Conservation (phyloP, 352 stramenopile genomes). For the Pythium biforme region DNA sequence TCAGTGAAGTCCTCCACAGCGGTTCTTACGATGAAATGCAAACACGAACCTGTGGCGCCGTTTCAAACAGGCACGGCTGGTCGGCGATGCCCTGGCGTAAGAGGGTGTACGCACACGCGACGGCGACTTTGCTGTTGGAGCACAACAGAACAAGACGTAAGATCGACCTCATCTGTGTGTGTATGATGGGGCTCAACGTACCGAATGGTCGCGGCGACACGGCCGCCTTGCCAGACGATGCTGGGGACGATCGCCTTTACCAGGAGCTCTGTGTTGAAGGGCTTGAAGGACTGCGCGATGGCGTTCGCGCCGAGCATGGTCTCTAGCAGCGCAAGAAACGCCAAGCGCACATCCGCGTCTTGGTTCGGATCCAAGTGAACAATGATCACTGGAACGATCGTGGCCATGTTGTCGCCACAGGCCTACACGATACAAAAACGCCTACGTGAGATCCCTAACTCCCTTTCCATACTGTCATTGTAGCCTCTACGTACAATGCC, state of each 20-base stretch:
- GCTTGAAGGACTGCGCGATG: conserved; percentile 64
- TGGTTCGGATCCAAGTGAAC: conserved; percentile 61
- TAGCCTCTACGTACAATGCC: conserved; percentile 35
- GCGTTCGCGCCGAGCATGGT: conserved; percentile 67
- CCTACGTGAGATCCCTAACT: not conserved
- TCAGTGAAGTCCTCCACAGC: not conserved
- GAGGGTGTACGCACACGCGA: conserved; percentile 85
- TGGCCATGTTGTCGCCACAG: conserved; percentile 53
- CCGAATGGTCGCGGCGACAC: conserved; percentile 85
- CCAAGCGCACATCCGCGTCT: conserved; percentile 72
- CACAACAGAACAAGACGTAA: not conserved
- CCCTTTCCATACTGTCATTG: not conserved
- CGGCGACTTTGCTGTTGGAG: conserved; percentile 75
- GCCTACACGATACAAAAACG: conserved; percentile 37
- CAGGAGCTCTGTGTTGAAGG: conserved; percentile 57
- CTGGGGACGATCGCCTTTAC: conserved; percentile 86
- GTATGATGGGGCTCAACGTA: conserved; percentile 14
- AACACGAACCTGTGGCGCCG: conserved; percentile 54
- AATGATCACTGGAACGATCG: conserved; percentile 62
- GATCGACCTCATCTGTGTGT: not conserved
- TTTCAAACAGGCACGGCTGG: conserved; percentile 80
- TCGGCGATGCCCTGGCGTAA: conserved; percentile 75
- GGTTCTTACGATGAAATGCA: not conserved
- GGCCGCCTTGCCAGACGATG: conserved; percentile 87
- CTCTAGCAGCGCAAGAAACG: conserved; percentile 83